Evolutionary conservation across 2,329 filamentous ascomycete species (phyloP), one percentile per base, ranked within the genome.

Genomic region (Aureobasidium leucospermi): DNA sequence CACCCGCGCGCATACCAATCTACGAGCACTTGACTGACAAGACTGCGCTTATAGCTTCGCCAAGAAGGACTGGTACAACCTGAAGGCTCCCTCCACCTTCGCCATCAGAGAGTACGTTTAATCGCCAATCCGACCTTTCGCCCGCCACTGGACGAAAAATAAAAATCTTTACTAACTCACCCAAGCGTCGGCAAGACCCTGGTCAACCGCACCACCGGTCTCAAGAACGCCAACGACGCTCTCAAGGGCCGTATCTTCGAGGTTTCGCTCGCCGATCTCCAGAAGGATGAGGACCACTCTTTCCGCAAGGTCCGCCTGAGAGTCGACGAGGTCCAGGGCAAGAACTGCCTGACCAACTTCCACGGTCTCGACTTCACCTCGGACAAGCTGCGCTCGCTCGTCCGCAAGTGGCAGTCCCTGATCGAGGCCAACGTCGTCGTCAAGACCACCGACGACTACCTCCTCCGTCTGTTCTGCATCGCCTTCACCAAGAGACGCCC

Each of bases 341-440:
- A 96, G 87, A 97, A 96, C 88, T 97, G 94, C 84, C 82, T 99
- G 79, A 97, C 94, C 85, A 96, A 96, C 87, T 99, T 99, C 89
- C 92, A 99, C 87, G 94, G 94, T 71, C 87, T 99, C 77, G 94
- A 99, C 83, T 97, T 99, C 88, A 99, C 94, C 76, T 96, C 94
- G 71, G 94, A 99, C 87, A 99, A 99, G 86, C 88, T 99, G 73
- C 90, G 94, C 76, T 97, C 94, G 66, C 88, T 99, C 68, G 94
- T 99, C 72, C 92, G 94, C 83, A 99, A 99, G 85, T 99, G 94
- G 94, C 94, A 99, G 82, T 88, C 92, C 66, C 85, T 99, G 74
- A 97, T 99, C 71, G 94, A 99, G 86, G 94, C 94, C 84, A 99
- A 99, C 79, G 87, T 97, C 75, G 96, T 95, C 68, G 92, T 99